Base-by-base conservation (phyloP, 257 asterid genomes). In the Gentiana straminea region DNA sequence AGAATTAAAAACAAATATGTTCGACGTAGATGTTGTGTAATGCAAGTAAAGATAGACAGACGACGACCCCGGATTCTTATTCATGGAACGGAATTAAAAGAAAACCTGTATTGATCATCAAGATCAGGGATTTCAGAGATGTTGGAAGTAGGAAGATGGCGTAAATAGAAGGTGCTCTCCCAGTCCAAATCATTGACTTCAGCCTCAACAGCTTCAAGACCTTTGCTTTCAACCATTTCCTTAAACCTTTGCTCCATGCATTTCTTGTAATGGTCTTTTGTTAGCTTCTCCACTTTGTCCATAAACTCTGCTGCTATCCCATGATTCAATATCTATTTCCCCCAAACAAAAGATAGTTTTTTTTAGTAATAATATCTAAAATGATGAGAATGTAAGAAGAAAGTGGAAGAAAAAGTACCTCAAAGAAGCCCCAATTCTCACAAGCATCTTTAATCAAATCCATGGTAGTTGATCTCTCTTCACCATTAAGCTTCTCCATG, bases 341-440 rank as follows among this genome's bases (percentile, higher is more conserved):
- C 3, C 9, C 65, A 52, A 38, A 37, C 38, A 1, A 7, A 41
- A 54, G 4, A 43, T 0, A 7, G 37, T 33, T 33, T 36, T 1
- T 2, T 48, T 7, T 37, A 41, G 9, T 24, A 13, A 44, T 13
- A 49, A 39, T 4, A 3, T 39, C 24, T 24, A 24, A 24, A 24
- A 24, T 24, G 24, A 24, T 24, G 24, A 24, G 24, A 24, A 24
- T 24, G 24, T 24, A 24, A 24, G 24, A 24, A 24, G 24, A 24
- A 24, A 41, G 46, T 41, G 7, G 39, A 41, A 41, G 46, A 7
- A 5, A 41, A 24, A 24, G 24, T 60, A 78, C 89, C 89, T 81
- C 89, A 76, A 81, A 81, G 78, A 79, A 82, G 38, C 86, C 90
- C 86, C 86, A 81, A 59, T 79, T 81, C 55, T 78, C 79, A 55